Base-by-base conservation (phyloP, 2,329 filamentous ascomycete species). In the Diplodia scrobiculata region DNA sequence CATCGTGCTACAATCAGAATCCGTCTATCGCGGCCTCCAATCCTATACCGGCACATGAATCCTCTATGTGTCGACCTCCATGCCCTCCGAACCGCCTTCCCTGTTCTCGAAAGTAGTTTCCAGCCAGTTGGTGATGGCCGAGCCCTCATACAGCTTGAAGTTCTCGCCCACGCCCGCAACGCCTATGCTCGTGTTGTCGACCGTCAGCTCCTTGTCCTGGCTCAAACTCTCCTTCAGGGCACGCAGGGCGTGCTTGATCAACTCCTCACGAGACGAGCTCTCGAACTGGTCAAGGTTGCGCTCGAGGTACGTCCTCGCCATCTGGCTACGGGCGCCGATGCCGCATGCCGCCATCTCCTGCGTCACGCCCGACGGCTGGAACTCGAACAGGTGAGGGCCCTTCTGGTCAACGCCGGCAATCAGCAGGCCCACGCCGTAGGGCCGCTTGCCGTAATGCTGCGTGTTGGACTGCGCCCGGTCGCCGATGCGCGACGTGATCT, bases 401-500 rank as follows among this genome's bases (percentile, higher is more conserved):
- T 89, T 88, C 75, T 96, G 92, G 78, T 99, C 95, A 64, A 98
- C 92, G 70, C 95, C 95, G 0, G 93, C 92, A 63, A 98, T 90
- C 68, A 99, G 84, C 69, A 98, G 83, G 13, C 95, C 94, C 6
- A 99, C 94, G 75, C 94, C 94, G 80, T 99, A 99, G 14, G 94
- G 94, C 73, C 95, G 89, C 82, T 92, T 94, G 77, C 94, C 94
- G 83, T 97, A 97, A 76, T 96, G 89, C 82, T 99, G 95, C 52
- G 95, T 99, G 85, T 98, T 98, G 75, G 90, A 90, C 84, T 99
- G 95, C 58, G 95, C 95, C 80, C 96, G 95, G 79, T 97, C 92
- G 73, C 91, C 94, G 76, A 99, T 97, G 80, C 94, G 90, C 70
- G 88, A 86, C 72, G 97, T 93, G 73, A 98, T 91, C 69, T 91